Evolutionary conservation across 2,329 filamentous ascomycete species (phyloP).

Genomic region (Tolypocladium tundrense): DNA sequence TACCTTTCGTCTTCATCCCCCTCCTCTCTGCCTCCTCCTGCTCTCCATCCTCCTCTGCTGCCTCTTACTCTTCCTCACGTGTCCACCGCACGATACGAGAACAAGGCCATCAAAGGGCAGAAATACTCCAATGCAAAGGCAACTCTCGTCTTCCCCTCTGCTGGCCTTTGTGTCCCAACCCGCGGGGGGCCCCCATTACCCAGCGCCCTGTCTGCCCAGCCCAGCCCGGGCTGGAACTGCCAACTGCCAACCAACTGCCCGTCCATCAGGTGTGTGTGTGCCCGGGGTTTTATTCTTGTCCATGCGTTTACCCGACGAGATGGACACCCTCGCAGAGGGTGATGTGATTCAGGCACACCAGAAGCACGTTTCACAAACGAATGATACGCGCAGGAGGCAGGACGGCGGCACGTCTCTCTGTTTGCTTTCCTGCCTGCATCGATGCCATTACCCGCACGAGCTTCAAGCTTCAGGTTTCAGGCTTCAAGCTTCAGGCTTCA

Average conservation of each 20-base stretch:
- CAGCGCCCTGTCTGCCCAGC: neutral
- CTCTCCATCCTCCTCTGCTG: neutral
- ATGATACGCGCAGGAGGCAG: neutral
- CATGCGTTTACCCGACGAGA: neutral
- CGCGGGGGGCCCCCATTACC: neutral
- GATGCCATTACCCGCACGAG: neutral
- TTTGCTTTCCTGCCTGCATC: neutral
- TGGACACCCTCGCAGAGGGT: neutral
- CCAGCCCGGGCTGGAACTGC: neutral
- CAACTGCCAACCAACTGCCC: neutral
- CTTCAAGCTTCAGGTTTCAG: neutral
- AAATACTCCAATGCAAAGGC: too few relatives aligned
- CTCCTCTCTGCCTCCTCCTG: neutral
- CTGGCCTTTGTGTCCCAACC: neutral
- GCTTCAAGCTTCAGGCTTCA: too few relatives aligned
- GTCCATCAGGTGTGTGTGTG: neutral
- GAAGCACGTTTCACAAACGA: neutral
- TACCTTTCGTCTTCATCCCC: too few relatives aligned
- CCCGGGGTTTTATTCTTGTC: neutral
- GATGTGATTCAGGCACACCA: neutral
- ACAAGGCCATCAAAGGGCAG: neutral
- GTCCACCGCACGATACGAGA: neutral
- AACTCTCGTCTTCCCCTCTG: neutral
- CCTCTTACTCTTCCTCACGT: neutral
- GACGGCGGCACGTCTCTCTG: neutral